Evolutionary conservation across 1,284 basidiomycete species (phyloP), one percentile per base, ranked within the genome.

Genomic region (Pulchroboletus neoregius): DNA sequence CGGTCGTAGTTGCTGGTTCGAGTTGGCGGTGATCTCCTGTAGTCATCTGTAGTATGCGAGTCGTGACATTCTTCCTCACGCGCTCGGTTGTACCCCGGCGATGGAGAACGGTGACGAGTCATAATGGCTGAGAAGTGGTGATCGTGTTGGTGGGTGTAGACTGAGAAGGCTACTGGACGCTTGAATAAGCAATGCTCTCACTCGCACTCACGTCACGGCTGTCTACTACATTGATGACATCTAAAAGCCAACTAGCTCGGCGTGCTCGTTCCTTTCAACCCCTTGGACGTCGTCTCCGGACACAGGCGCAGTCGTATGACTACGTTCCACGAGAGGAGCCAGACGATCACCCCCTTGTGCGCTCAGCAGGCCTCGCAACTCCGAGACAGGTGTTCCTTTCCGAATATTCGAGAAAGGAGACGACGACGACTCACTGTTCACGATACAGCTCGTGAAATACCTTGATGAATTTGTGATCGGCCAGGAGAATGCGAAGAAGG

Each of bases 401-500:
- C 27, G 18, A 16, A 8, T 20, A 39, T 43, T 16, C 24, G 7
- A 9, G 8, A 35, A 44, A 42, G 30, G 18, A 39, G 20, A 23
- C 30, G 9, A 30, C 27, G 8, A 28, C 23, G 6, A 31, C 44
- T 61, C 32, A 52, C 46, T 26, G 39, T 37, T 43, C 26, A 16
- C 34, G 45, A 33, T 27, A 40, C 48, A 94, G 85, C 79, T 96
- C 31, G 85, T 85, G n/a, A 78, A 85, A 60, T 92, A 92, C 66
- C 77, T 96, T 24, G 86, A 92, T 56, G 81, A 90, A 59, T 95
- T 87, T 62, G 84, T 97, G n/a, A 79, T 97, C 11, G 94, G 94
- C 2, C 94, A 97, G 65, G 87, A 91, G 53, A 78, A 76, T 52
- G 94, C 94, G 3, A 97, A 97, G 77, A 92, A 93, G 63, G 86